Percentiles rank a stretch among this genome's conserved stretches.
These are phyloP conservation scores for Sugiyamaella floridensis DNA, from an alignment of 805 yeast genomes.

Conservation along the genomic window DNA sequence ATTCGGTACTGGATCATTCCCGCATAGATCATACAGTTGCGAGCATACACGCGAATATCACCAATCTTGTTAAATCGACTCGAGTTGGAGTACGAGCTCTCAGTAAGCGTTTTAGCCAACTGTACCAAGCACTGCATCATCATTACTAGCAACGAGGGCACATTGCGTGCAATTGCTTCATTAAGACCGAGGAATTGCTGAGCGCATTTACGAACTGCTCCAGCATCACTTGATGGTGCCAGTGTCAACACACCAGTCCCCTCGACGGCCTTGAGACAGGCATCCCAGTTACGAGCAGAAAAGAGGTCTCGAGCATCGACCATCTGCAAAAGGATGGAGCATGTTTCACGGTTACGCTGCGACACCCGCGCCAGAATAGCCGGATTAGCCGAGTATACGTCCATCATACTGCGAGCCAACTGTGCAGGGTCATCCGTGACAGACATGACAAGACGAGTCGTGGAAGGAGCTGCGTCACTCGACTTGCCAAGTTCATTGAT, in stretches of 20 bases:
- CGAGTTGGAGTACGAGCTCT: slow-evolving; percentile 37
- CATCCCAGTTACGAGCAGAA: slow-evolving; percentile 51
- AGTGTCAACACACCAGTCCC: slow-evolving; percentile 63
- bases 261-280: slow-evolving; percentile 48
- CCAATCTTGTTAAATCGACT: slow-evolving; percentile 48
- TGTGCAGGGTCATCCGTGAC: slow-evolving; percentile 32
- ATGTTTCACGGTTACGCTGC: slow-evolving; percentile 53
- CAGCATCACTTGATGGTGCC: slow-evolving; percentile 37
- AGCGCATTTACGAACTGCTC: slow-evolving; percentile 56
- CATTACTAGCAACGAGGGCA: slow-evolving; percentile 74
- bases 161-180: slow-evolving; percentile 65
- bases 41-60: slow-evolving; percentile 57
- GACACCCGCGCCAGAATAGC: slow-evolving; percentile 52
- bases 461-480: slow-evolving; percentile 30
- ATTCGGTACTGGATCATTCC: slow-evolving; percentile 33
- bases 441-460: slow-evolving; percentile 28
- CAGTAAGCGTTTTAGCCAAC: slow-evolving; percentile 35
- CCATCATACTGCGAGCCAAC: slow-evolving; percentile 34
- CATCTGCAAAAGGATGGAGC: slow-evolving; percentile 55
- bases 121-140: slow-evolving; percentile 72
- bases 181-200: slow-evolving; percentile 60
- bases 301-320: slow-evolving; percentile 59
- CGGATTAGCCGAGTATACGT: slow-evolving; percentile 44
- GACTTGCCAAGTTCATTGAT: slow-evolving; percentile 62
- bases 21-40: slow-evolving; percentile 87